A percentile compares a stretch with the other conserved stretches of the same genome.
Evolutionary conservation across 2,329 filamentous ascomycete genomes (phyloP).

Genomic region (Lecanicillium sp.): DNA sequence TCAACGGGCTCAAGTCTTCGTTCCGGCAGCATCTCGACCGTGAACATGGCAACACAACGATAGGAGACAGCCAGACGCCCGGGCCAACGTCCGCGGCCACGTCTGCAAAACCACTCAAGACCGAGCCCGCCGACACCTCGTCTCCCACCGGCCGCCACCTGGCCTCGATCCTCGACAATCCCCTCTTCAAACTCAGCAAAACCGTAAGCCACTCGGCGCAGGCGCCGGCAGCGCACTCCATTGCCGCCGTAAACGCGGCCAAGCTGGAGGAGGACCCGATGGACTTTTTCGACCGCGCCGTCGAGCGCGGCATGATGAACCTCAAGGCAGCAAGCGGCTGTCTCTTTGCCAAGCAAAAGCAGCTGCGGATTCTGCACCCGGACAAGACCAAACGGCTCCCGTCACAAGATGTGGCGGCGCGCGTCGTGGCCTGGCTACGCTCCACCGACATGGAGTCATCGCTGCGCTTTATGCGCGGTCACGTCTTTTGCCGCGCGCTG

Average conservation of each 20-base stretch:
- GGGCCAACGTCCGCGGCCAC: conserved; percentile 7
- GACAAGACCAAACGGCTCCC: conserved; percentile 23
- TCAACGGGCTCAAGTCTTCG: conserved; percentile 47
- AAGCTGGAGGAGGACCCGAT: conserved; percentile 34
- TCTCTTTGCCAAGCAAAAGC: conserved; percentile 37
- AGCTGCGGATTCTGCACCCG: conserved; percentile 25
- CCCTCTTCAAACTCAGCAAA: conserved; percentile 38
- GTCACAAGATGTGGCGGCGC: conserved; percentile 35
- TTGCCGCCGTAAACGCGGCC: neutral
- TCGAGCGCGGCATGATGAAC: conserved; percentile 49
- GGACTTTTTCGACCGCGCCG: conserved; percentile 49
- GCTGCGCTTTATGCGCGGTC: conserved; percentile 36
- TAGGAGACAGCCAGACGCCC: conserved; percentile 16
- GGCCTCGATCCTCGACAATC: conserved; percentile 49
- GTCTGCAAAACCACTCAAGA: neutral
- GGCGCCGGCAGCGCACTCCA: neutral
- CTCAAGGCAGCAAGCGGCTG: conserved; percentile 45
- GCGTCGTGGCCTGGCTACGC: conserved; percentile 46
- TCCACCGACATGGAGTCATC: conserved; percentile 39
- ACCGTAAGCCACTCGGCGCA: conserved; percentile 1
- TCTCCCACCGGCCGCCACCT: conserved; percentile 38
- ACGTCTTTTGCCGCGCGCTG: conserved; percentile 30
- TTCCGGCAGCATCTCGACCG: conserved; percentile 51
- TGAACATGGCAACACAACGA: conserved; percentile 41
- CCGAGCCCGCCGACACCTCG: conserved; percentile 31